Percentiles rank a stretch among this genome's conserved stretches.
phyloP scores from a whole-genome alignment of 2,329 filamentous ascomycete genomes.

The Escovopsis sp. region DNA sequence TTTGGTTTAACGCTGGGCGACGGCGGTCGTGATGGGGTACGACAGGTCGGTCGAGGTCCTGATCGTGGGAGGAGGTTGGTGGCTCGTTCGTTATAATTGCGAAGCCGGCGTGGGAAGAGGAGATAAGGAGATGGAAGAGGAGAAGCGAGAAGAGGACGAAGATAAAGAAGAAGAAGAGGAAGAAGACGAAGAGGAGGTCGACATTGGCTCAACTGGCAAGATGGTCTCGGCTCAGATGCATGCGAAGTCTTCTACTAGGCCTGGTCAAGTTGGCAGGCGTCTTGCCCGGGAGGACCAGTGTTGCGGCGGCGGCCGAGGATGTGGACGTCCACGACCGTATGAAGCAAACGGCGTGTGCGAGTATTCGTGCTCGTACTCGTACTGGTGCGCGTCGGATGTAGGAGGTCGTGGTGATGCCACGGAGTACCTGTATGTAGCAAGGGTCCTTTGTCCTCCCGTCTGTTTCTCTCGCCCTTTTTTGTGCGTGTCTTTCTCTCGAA shows the following conservation, averaged over 20 bases:
- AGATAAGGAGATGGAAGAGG: no score
- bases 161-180: no score
- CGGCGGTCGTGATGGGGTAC: slow-evolving; percentile 4
- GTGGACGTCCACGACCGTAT: no score
- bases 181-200: no score
- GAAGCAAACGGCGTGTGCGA: no score
- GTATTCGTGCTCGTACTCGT: no score
- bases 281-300: background rate
- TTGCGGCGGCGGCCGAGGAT: no score
- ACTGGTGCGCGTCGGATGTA: no score
- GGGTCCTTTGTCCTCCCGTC: background rate
- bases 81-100: slow-evolving; percentile 15
- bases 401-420: no score
- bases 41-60: slow-evolving; percentile 7
- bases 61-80: slow-evolving; percentile 7
- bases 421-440: no score
- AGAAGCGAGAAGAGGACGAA: no score
- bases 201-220: slow-evolving; percentile 1
- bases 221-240: slow-evolving; percentile 2
- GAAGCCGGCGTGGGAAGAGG: slow-evolving; percentile 17
- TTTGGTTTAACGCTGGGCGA: background rate
- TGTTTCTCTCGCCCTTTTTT: background rate
- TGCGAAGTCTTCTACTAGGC: background rate
- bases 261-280: background rate
- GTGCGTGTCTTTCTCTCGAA: no score